Conservation (phyloP, 2,329 filamentous ascomycete genomes). For the Leptographium lundbergii region DNA sequence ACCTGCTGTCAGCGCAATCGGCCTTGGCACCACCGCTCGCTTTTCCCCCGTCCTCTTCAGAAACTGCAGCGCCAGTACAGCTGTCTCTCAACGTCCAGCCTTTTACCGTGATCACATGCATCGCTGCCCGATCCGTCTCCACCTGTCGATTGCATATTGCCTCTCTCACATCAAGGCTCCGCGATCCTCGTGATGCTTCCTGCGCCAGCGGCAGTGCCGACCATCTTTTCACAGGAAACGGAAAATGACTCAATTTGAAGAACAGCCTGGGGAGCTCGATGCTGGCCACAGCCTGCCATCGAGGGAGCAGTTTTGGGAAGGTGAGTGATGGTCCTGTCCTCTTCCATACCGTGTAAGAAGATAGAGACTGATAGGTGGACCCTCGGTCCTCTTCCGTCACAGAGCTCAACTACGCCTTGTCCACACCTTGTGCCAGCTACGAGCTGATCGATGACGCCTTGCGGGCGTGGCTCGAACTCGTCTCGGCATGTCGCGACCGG, state of each 20-base stretch:
- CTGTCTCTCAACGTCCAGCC: neutral
- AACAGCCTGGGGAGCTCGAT: neutral
- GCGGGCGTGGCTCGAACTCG: slow-evolving; percentile 70
- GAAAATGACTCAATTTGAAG: neutral
- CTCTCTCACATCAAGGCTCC: neutral
- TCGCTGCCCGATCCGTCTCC: neutral
- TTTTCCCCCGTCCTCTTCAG: neutral
- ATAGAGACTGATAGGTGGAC: neutral
- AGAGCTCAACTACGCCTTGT: slow-evolving; percentile 37
- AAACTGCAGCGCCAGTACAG: neutral
- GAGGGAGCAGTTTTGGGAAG: slow-evolving; percentile 3
- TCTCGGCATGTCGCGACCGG: slow-evolving; percentile 61
- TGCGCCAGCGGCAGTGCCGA: neutral
- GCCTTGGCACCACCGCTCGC: neutral
- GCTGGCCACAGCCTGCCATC: neutral
- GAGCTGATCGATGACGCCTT: slow-evolving; percentile 69
- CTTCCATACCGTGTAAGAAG: neutral
- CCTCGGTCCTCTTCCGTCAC: neutral
- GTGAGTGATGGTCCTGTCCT: neutral
- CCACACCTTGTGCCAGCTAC: slow-evolving; percentile 34
- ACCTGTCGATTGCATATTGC: neutral
- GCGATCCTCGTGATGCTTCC: neutral
- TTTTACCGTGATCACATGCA: neutral
- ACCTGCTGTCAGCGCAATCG: neutral
- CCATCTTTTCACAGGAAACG: neutral